phyloP scores from a whole-genome alignment of 306 rosid species.

The Mucuna pruriens region DNA sequence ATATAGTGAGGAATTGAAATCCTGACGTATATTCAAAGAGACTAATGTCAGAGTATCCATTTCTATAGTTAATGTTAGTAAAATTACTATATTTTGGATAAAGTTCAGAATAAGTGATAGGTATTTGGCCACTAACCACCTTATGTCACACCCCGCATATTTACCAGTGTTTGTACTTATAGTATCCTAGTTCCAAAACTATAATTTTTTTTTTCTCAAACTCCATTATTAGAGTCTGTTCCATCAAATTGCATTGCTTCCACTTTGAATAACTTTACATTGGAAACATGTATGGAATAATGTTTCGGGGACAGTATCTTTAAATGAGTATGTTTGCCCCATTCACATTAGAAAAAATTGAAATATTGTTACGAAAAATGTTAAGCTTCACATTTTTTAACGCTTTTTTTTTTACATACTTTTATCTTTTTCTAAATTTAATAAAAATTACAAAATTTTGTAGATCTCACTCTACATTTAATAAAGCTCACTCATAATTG shows the following conservation, averaged over 20 bases:
- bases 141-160: not conserved
- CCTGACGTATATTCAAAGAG: too few relatives aligned
- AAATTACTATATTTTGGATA: conserved; percentile 9
- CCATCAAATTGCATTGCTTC: not conserved
- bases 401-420: too few relatives aligned
- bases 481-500: too few relatives aligned
- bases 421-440: too few relatives aligned
- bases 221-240: not conserved
- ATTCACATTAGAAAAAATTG: not conserved
- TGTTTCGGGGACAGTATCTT: not conserved
- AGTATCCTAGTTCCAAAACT: not conserved
- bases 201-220: not conserved
- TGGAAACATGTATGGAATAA: not conserved
- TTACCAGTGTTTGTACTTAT: not conserved
- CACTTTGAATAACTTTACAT: not conserved
- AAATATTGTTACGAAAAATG: not conserved
- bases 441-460: too few relatives aligned
- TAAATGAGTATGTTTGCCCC: not conserved
- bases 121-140: conserved; percentile 2
- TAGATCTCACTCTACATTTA: too few relatives aligned
- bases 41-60: too few relatives aligned
- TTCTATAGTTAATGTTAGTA: conserved; percentile 18
- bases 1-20: too few relatives aligned
- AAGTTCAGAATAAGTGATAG: not conserved
- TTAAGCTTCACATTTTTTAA: too few relatives aligned